Conservation (phyloP, 2,329 filamentous ascomycete species). For the Neoarthrinium moseri region DNA sequence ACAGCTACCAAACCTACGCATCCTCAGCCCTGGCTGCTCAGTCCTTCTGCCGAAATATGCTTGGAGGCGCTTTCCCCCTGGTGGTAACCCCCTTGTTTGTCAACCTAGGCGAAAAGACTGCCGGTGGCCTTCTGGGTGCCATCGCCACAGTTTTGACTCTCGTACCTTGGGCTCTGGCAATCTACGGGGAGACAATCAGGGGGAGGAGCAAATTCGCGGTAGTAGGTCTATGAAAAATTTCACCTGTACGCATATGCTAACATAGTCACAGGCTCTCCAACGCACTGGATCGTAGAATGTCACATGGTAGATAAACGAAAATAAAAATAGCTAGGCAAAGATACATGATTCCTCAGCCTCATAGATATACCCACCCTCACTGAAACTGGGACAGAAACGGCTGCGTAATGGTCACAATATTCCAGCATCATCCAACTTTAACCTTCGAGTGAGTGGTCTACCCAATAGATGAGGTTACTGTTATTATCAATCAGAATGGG, state of each 20-base stretch:
- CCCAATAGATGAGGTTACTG: too few relatives aligned
- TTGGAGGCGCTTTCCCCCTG: constrained; percentile 79
- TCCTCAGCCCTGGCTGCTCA: constrained; percentile 85
- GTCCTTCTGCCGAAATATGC: constrained; percentile 79
- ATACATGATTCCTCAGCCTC: background rate
- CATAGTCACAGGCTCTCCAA: too few relatives aligned
- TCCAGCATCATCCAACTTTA: too few relatives aligned
- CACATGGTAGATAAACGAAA: background rate
- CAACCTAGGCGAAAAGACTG: constrained; percentile 67
- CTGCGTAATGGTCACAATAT: too few relatives aligned
- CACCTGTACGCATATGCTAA: too few relatives aligned
- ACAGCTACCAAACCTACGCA: constrained; percentile 82
- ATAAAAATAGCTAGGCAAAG: background rate
- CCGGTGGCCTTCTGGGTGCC: constrained; percentile 73
- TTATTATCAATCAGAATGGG: too few relatives aligned
- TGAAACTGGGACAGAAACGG: too few relatives aligned
- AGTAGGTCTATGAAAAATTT: constrained; percentile 43
- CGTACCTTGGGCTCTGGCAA: constrained; percentile 84
- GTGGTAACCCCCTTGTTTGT: constrained; percentile 73
- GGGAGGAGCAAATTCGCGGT: constrained; percentile 74
- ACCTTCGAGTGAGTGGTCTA: too few relatives aligned
- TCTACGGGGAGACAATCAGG: constrained; percentile 76
- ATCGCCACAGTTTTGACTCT: constrained; percentile 67
- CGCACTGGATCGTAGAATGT: too few relatives aligned
- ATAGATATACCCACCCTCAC: background rate